Conservation (phyloP, 164 flowering plant genomes). For the Nymphaea colorata region DNA sequence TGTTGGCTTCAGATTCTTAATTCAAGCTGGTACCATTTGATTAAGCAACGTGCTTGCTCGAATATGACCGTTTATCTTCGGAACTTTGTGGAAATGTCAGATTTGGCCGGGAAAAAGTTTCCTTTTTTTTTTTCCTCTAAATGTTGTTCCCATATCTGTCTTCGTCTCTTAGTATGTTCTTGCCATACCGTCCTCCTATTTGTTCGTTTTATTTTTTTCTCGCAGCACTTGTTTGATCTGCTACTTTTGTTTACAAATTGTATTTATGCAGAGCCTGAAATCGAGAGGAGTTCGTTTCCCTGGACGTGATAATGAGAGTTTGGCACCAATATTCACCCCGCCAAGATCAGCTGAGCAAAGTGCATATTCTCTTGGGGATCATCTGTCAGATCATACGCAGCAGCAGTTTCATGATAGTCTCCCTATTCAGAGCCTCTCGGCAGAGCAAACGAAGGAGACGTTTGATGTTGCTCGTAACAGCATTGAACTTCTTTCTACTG, state of each 20-base stretch:
- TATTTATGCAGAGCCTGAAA: constrained; percentile 52
- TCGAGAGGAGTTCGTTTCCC: constrained; percentile 90
- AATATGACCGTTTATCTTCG: no score
- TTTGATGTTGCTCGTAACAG: constrained; percentile 94
- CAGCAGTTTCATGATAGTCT: constrained; percentile 27
- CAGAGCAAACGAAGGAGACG: constrained; percentile 87
- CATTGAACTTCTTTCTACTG: constrained; percentile 83
- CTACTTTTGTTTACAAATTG: constrained; percentile 1
- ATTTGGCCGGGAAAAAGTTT: no score
- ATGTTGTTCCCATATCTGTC: no score
- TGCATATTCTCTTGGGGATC: constrained; percentile 9
- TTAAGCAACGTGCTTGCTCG: no score
- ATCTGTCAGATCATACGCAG: constrained; percentile 12
- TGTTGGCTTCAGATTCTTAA: not conserved
- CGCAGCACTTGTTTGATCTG: no score
- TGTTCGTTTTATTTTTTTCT: no score
- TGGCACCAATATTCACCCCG: constrained; percentile 92
- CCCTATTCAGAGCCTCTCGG: constrained; percentile 42
- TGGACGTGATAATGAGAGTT: constrained; percentile 87
- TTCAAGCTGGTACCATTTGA: not conserved
- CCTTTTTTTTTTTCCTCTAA: no score
- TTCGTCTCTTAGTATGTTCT: no score
- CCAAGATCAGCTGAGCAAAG: constrained; percentile 37
- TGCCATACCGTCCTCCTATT: no score
- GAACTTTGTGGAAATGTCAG: no score